Evolutionary conservation across 2,329 filamentous ascomycete species (phyloP).

Genomic region (Elsinoe perseae): DNA sequence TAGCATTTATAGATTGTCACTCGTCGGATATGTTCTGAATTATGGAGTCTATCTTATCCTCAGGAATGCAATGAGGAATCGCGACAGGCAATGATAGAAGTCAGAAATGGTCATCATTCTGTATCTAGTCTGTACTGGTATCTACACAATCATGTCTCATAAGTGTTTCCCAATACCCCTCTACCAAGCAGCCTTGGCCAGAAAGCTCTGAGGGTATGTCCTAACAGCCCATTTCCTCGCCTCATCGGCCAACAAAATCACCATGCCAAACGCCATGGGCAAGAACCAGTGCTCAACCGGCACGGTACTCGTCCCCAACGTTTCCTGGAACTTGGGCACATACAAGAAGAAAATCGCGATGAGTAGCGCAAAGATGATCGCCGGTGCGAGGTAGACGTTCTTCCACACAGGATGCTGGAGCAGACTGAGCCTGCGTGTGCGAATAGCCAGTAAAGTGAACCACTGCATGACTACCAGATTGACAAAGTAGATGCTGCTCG

Average conservation of each 20-base stretch:
- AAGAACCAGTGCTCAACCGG: slow-evolving; percentile 71
- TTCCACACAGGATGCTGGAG: slow-evolving; percentile 63
- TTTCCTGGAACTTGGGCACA: slow-evolving; percentile 54
- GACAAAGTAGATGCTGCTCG: slow-evolving; percentile 70
- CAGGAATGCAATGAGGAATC: too few species aligned
- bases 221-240: slow-evolving; percentile 55
- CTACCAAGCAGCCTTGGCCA: slow-evolving; percentile 59
- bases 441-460: slow-evolving; percentile 65
- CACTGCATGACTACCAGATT: slow-evolving; percentile 76
- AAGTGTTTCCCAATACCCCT: not conserved
- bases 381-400: slow-evolving; percentile 62
- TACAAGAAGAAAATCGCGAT: slow-evolving; percentile 63
- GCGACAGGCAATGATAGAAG: not conserved
- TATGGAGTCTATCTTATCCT: too few species aligned
- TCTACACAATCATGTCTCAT: not conserved
- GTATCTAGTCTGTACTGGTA: not conserved
- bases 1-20: too few species aligned
- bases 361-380: slow-evolving; percentile 59
- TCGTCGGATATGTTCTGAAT: too few species aligned
- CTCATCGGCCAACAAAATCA: slow-evolving; percentile 59
- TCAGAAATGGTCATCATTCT: too few species aligned
- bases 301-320: slow-evolving; percentile 54
- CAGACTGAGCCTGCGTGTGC: slow-evolving; percentile 53
- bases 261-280: slow-evolving; percentile 63
- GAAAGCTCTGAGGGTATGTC: slow-evolving; percentile 48